phyloP scores from a whole-genome alignment of 2,329 filamentous ascomycete genomes.

The Remersonia thermophila region DNA sequence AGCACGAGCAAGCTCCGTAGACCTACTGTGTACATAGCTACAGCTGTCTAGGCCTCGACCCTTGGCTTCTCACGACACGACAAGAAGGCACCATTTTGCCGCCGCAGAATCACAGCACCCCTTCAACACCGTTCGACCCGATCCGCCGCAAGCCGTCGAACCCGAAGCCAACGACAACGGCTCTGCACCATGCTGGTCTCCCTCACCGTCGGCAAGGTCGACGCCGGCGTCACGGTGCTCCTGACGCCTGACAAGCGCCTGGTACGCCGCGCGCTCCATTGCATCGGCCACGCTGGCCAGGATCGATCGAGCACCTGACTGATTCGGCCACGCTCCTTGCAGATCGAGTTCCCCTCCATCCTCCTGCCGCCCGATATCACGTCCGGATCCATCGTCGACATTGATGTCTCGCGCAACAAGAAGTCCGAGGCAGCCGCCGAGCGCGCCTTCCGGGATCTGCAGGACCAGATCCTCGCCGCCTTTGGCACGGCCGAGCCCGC shows the following conservation, averaged over 20 bases:
- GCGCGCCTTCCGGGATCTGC: slow-evolving; percentile 68
- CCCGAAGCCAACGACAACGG: too few species aligned
- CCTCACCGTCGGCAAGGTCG: slow-evolving; percentile 96
- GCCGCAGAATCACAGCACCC: too few species aligned
- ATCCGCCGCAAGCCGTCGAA: too few species aligned
- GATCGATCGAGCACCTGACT: slow-evolving; percentile 12
- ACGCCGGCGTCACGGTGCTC: slow-evolving; percentile 93
- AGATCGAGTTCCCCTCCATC: slow-evolving; percentile 99
- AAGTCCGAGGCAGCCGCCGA: slow-evolving; percentile 64
- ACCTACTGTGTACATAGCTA: too few species aligned
- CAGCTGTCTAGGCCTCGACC: too few species aligned
- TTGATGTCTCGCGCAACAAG: slow-evolving; percentile 81
- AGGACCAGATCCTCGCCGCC: slow-evolving; percentile 73
- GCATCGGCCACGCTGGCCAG: background rate
- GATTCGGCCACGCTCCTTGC: slow-evolving; percentile 7
- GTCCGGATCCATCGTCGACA: slow-evolving; percentile 94
- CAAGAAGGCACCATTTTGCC: too few species aligned
- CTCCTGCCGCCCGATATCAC: slow-evolving; percentile 90
- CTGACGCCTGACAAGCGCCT: slow-evolving; percentile 94
- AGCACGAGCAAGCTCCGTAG: too few species aligned
- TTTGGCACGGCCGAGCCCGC: slow-evolving; percentile 73
- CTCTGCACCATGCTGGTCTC: slow-evolving; percentile 55
- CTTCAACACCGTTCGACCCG: too few species aligned
- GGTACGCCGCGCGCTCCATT: slow-evolving; percentile 34
- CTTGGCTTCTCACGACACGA: too few species aligned